Percentiles rank a stretch among this genome's conserved stretches.
phyloP scores from a whole-genome alignment of 2,329 filamentous ascomycete species.

The Magnaporthiopsis poae region DNA sequence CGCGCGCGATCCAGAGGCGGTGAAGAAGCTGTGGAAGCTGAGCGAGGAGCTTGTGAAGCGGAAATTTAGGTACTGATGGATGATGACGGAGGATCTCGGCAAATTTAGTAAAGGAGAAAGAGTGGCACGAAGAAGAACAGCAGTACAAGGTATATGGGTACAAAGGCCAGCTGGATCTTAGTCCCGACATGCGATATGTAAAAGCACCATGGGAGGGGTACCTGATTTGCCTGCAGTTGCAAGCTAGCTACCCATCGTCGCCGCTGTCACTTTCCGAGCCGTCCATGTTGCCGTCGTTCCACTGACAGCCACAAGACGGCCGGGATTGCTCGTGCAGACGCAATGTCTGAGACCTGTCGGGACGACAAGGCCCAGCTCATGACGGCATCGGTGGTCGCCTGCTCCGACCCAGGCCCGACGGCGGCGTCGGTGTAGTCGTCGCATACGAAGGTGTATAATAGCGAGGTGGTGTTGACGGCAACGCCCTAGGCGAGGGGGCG shows the following conservation, averaged over 20 bases:
- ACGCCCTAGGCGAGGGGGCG: conserved; percentile 31
- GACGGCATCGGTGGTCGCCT: conserved; percentile 17
- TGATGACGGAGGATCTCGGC: background rate
- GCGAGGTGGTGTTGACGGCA: conserved; percentile 30
- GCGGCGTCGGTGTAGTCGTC: conserved; percentile 23
- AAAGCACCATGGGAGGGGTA: background rate
- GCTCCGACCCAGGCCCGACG: conserved; percentile 20
- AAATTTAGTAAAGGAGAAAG: background rate
- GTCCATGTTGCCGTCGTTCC: conserved; percentile 10
- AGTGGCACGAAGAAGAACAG: background rate
- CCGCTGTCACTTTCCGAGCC: conserved; percentile 11
- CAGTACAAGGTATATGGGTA: background rate
- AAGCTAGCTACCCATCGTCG: conserved; percentile 11
- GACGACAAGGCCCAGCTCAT: conserved; percentile 28
- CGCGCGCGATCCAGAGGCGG: background rate
- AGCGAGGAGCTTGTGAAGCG: background rate
- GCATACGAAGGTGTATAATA: conserved; percentile 38
- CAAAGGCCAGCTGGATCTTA: background rate
- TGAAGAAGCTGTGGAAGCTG: background rate
- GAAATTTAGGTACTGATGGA: background rate
- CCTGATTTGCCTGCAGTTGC: no score
- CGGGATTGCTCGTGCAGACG: conserved; percentile 12
- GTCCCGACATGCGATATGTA: background rate
- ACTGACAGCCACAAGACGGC: conserved; percentile 15
- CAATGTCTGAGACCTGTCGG: conserved; percentile 16